Conservation (phyloP, 192 early-diverging fungal genomes). For the Rhizoclosmatium globosum region DNA sequence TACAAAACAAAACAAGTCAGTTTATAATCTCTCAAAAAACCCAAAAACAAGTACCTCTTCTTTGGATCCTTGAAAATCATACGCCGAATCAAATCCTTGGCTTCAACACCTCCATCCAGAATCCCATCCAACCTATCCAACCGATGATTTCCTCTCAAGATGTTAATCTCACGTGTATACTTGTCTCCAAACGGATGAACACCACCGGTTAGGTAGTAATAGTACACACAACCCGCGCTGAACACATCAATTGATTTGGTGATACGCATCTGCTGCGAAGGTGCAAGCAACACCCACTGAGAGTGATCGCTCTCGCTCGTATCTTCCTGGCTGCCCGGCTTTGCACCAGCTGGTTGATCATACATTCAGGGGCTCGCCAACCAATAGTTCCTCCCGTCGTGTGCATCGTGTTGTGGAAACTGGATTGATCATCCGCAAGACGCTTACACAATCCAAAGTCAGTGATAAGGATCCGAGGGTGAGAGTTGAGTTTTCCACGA, state of each 20-base stretch:
- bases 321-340: conserved; percentile 27
- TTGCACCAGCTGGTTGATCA: conserved; percentile 42
- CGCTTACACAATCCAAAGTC: conserved; percentile 98
- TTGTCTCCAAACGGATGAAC: conserved; percentile 96
- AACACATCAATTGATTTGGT: conserved; percentile 96
- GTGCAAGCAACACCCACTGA: conserved; percentile 19
- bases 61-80: conserved; percentile 85
- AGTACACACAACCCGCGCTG: conserved; percentile 94
- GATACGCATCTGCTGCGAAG: conserved; percentile 51
- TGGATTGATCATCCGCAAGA: conserved; percentile 91
- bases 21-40: background rate
- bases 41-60: conserved; percentile 60
- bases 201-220: conserved; percentile 89
- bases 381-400: conserved; percentile 89
- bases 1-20: conserved; percentile 35
- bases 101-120: conserved; percentile 79
- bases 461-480: conserved; percentile 85
- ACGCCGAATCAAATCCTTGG: conserved; percentile 86
- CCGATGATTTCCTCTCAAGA: conserved; percentile 77
- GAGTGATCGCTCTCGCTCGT: conserved; percentile 16
- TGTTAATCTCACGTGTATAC: conserved; percentile 89
- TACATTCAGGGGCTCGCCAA: conserved; percentile 95
- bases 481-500: conserved; percentile 41
- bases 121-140: conserved; percentile 76
- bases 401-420: conserved; percentile 87